These are phyloP conservation scores for Sparassis latifolia DNA, from an alignment of 1,284 basidiomycete genomes.

Conservation along the genomic window DNA sequence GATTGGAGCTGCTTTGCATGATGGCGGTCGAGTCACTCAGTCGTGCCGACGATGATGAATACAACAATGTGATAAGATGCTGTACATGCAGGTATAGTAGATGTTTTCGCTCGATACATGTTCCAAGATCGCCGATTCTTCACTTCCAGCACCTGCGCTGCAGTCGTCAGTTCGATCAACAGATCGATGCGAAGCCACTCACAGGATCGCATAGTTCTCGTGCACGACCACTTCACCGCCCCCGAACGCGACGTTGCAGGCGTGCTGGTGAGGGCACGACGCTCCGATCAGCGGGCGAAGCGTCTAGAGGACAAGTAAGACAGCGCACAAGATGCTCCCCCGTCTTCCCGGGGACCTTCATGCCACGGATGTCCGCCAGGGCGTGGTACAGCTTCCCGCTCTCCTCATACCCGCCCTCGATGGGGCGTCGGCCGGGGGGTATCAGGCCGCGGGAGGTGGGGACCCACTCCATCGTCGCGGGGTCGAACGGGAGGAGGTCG, in stretches of 20 bases:
- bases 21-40: too few relatives aligned
- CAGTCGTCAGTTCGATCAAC: not conserved
- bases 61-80: too few relatives aligned
- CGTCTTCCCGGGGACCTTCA: conserved; percentile 66
- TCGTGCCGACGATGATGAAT: too few relatives aligned
- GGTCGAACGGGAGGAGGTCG: conserved; percentile 64
- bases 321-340: conserved; percentile 55
- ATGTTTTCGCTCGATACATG: too few relatives aligned
- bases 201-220: conserved; percentile 55
- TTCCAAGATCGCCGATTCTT: not conserved
- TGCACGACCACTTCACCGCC: conserved; percentile 36
- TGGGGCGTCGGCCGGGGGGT: conserved; percentile 37
- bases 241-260: conserved; percentile 35
- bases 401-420: conserved; percentile 39
- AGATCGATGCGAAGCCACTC: conserved; percentile 16
- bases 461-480: conserved; percentile 66
- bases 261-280: conserved; percentile 29
- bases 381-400: conserved; percentile 31
- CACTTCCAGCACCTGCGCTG: not conserved
- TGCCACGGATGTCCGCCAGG: conserved; percentile 34
- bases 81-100: too few relatives aligned
- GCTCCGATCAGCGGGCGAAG: conserved; percentile 15
- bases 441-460: conserved; percentile 49
- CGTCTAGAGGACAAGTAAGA: conserved; percentile 5
- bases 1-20: too few relatives aligned